Evolutionary conservation across 805 yeast genomes (phyloP).

Genomic region (Hanseniaspora pseudoguilliermondii): DNA sequence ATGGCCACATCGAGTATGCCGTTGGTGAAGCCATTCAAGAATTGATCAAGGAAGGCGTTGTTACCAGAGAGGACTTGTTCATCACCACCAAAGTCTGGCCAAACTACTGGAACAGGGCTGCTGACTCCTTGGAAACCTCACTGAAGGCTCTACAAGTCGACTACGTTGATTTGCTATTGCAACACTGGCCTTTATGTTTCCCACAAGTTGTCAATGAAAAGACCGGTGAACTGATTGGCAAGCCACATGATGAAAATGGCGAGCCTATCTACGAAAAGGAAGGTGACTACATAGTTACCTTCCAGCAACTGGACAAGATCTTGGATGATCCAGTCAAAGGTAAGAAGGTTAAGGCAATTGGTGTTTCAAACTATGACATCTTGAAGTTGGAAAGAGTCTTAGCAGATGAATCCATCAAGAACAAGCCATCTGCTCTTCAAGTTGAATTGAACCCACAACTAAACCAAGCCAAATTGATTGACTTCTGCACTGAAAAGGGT

Average conservation of each 20-base stretch:
- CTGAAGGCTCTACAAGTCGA: conserved; percentile 51
- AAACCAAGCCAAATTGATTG: conserved; percentile 47
- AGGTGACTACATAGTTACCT: conserved; percentile 39
- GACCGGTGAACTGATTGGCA: conserved; percentile 12
- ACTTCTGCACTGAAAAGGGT: conserved; percentile 40
- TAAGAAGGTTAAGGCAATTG: conserved; percentile 38
- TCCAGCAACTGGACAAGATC: conserved; percentile 36
- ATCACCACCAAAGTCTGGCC: conserved; percentile 66
- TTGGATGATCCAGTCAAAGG: conserved; percentile 27
- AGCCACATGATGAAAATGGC: conserved; percentile 27
- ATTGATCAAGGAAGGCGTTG: conserved; percentile 29
- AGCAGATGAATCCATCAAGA: conserved; percentile 29
- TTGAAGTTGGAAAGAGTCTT: conserved; percentile 31
- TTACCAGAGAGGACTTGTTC: conserved; percentile 50
- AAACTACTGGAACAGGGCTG: conserved; percentile 39
- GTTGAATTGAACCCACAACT: conserved; percentile 63
- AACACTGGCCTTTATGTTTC: conserved; percentile 33
- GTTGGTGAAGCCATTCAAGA: conserved; percentile 38
- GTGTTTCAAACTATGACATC: conserved; percentile 43
- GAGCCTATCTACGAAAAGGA: conserved; percentile 25
- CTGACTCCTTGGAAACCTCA: conserved; percentile 42
- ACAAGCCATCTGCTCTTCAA: conserved; percentile 44
- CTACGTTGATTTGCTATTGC: conserved; percentile 61
- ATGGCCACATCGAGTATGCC: conserved; percentile 7
- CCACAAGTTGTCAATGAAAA: not conserved